phyloP scores from a whole-genome alignment of 2,329 filamentous ascomycete species.

The Coleophoma cylindrospora region DNA sequence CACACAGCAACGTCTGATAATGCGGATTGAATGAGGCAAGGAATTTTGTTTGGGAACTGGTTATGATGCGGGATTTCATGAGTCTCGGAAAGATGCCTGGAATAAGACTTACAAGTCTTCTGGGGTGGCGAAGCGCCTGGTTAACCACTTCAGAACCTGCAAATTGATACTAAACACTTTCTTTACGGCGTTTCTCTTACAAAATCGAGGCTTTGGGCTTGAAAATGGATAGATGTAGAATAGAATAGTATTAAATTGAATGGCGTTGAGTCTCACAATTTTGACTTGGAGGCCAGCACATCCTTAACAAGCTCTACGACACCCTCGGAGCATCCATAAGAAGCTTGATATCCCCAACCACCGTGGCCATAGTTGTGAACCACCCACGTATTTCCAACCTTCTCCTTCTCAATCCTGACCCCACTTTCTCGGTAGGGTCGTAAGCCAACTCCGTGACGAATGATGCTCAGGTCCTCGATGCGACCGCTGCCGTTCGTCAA shows the following conservation, averaged over 20 bases:
- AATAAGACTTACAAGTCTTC: no score
- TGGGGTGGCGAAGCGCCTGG: no score
- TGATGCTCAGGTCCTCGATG: slow-evolving; percentile 57
- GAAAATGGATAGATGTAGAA: neutral
- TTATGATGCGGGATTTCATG: no score
- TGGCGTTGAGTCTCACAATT: slow-evolving; percentile 7
- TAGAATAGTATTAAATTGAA: neutral
- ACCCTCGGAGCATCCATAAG: slow-evolving; percentile 65
- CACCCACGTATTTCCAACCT: slow-evolving; percentile 46
- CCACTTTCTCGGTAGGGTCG: slow-evolving; percentile 57
- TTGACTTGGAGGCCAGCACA: slow-evolving; percentile 15
- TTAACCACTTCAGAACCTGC: no score
- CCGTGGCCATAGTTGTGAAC: slow-evolving; percentile 61
- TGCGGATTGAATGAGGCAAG: no score
- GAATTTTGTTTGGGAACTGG: no score
- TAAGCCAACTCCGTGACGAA: slow-evolving; percentile 63
- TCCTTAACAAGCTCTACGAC: slow-evolving; percentile 64
- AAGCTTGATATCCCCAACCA: slow-evolving; percentile 57
- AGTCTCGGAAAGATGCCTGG: no score
- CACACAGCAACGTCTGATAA: no score
- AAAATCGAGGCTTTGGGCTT: neutral
- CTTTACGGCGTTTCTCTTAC: no score
- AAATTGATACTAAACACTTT: no score
- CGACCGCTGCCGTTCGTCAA: slow-evolving; percentile 48
- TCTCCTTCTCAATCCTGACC: slow-evolving; percentile 58